A percentile compares a stretch with the other conserved stretches of the same genome.
These are phyloP conservation scores for Linnemannia exigua DNA, from an alignment of 192 early-diverging fungal species.

Conservation along the genomic window DNA sequence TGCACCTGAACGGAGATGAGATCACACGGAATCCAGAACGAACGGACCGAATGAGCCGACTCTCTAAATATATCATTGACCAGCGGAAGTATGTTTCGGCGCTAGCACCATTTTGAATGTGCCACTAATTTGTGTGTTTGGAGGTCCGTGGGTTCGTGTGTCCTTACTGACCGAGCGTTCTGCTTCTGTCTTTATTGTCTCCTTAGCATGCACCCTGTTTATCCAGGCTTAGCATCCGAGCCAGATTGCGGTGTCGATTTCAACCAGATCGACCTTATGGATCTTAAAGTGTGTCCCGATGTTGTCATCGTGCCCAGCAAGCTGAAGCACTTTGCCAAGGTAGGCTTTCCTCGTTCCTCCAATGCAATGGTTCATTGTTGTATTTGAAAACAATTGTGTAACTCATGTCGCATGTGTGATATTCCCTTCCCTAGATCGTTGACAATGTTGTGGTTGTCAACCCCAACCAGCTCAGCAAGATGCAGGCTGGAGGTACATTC, in stretches of 20 bases:
- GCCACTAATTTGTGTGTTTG: not conserved
- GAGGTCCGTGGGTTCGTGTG: not conserved
- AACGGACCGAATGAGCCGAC: conserved; percentile 76
- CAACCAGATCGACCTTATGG: conserved; percentile 58
- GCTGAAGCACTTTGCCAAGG: conserved; percentile 80
- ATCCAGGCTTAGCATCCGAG: conserved; percentile 67
- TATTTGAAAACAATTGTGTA: not conserved
- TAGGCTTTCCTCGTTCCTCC: conserved; percentile 14
- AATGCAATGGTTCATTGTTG: not conserved
- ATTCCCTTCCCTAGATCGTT: conserved; percentile 58
- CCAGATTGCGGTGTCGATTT: conserved; percentile 52
- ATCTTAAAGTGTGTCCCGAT: conserved; percentile 79
- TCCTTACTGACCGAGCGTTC: not conserved
- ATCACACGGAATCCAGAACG: conserved; percentile 57
- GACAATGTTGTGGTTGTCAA: conserved; percentile 88
- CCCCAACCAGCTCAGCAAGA: conserved; percentile 82
- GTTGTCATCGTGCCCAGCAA: conserved; percentile 84
- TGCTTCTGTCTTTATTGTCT: not conserved
- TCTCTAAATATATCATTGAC: conserved; percentile 83
- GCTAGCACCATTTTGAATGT: not conserved
- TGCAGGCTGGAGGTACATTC: conserved; percentile 85
- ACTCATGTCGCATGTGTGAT: not conserved
- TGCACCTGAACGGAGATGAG: conserved; percentile 80
- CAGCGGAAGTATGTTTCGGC: conserved; percentile 75
- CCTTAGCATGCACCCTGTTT: conserved; percentile 86